A percentile compares a stretch with the other conserved stretches of the same genome.
phyloP scores from a whole-genome alignment of 2,329 filamentous ascomycete genomes.

The Fusarium coffeatum region DNA sequence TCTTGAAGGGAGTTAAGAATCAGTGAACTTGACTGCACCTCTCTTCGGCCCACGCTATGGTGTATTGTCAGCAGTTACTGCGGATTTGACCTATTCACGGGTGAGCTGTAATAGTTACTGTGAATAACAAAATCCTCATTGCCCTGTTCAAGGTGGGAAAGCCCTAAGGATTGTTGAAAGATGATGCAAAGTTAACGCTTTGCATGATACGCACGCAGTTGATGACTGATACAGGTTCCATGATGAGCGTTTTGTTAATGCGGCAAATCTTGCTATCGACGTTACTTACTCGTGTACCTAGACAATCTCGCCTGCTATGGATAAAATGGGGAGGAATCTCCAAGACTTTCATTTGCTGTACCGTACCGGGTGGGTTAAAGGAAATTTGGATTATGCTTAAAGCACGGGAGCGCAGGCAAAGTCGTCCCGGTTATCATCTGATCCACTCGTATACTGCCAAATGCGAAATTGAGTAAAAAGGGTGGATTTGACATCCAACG shows the following conservation, averaged over 20 bases:
- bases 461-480: neutral
- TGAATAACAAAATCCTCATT: too few species aligned
- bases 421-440: neutral
- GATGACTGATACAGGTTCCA: neutral
- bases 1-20: too few species aligned
- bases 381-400: neutral
- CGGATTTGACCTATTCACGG: too few species aligned
- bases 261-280: neutral
- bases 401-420: neutral
- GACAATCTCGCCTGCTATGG: neutral
- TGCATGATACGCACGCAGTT: neutral
- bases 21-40: too few species aligned
- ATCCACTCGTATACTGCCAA: neutral
- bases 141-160: too few species aligned
- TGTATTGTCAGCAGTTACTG: too few species aligned
- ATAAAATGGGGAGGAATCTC: neutral
- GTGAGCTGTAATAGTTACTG: too few species aligned
- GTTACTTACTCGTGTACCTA: neutral
- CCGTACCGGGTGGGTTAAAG: neutral
- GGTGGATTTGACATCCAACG: neutral
- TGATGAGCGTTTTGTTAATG: neutral
- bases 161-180: too few species aligned
- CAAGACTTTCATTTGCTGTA: neutral
- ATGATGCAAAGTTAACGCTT: too few species aligned
- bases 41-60: too few species aligned